Evolutionary conservation across 2,329 filamentous ascomycete genomes (phyloP).

Genomic region (Shiraia bambusicola): DNA sequence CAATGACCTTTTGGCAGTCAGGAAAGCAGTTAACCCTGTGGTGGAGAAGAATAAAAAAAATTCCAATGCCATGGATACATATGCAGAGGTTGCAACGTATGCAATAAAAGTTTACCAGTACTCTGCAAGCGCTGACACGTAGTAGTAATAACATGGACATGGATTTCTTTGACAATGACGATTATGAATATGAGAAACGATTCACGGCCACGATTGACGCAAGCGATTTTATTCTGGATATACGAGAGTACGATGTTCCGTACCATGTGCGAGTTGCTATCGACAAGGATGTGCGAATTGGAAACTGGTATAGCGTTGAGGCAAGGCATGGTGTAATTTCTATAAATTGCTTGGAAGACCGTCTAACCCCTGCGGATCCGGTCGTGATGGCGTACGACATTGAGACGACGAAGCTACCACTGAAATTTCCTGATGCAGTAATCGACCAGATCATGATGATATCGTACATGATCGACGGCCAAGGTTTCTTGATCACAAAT

Average conservation of each 20-base stretch:
- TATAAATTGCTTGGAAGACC: constrained; percentile 82
- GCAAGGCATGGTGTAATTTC: constrained; percentile 86
- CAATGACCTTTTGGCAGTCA: constrained; percentile 77
- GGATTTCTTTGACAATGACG: constrained; percentile 86
- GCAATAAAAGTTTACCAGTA: constrained; percentile 32
- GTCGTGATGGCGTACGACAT: constrained; percentile 99
- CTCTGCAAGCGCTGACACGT: constrained; percentile 16
- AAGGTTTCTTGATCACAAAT: constrained; percentile 97
- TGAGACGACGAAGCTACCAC: constrained; percentile 89
- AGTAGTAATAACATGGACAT: constrained; percentile 74
- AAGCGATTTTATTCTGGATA: constrained; percentile 97
- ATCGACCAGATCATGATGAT: constrained; percentile 99
- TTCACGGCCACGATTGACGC: constrained; percentile 79
- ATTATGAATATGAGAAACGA: constrained; percentile 80
- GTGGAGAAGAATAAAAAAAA: constrained; percentile 97
- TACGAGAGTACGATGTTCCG: constrained; percentile 97
- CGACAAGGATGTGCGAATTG: constrained; percentile 92
- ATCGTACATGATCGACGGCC: constrained; percentile 99
- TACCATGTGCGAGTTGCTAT: constrained; percentile 99
- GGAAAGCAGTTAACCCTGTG: constrained; percentile 81
- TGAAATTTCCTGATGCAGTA: constrained; percentile 94
- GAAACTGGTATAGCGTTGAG: constrained; percentile 96
- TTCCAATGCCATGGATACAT: constrained; percentile 95
- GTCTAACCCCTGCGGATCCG: constrained; percentile 86
- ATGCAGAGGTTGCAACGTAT: constrained; percentile 90